phyloP scores from a whole-genome alignment of 192 early-diverging fungal genomes.

The Gamsiella multidivaricata region DNA sequence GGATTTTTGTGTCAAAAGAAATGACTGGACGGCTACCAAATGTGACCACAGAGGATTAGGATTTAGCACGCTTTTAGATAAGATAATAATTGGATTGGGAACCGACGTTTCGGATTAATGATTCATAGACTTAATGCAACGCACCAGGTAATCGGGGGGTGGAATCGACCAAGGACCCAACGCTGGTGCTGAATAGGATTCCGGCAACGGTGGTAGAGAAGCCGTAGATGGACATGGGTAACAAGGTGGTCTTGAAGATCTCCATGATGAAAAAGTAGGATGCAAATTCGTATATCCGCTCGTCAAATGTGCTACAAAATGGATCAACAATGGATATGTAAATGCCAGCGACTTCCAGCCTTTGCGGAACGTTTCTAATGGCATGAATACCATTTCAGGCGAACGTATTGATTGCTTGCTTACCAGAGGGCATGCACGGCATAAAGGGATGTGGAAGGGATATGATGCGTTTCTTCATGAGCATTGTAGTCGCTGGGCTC shows the following conservation, averaged over 20 bases:
- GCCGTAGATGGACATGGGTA: conserved; percentile 50
- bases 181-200: conserved; percentile 38
- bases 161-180: conserved; percentile 41
- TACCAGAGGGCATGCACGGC: conserved; percentile 45
- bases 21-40: conserved; percentile 26
- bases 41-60: neutral
- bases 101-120: neutral
- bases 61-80: conserved; percentile 10
- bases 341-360: neutral
- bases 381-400: no score
- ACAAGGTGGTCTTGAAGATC: conserved; percentile 46
- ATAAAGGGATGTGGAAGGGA: conserved; percentile 23
- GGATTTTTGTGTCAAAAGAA: conserved; percentile 34
- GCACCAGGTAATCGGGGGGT: conserved; percentile 33
- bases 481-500: neutral
- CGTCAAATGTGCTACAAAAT: conserved; percentile 41
- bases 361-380: neutral
- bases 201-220: conserved; percentile 48
- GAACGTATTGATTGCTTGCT: neutral
- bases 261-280: conserved; percentile 54
- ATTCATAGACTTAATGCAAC: neutral
- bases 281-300: conserved; percentile 52
- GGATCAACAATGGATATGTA: neutral
- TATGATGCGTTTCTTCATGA: neutral
- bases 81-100: neutral